These are phyloP conservation scores for Eucalyptus dawsonii DNA, from an alignment of 345 rosid genomes.

Conservation along the genomic window DNA sequence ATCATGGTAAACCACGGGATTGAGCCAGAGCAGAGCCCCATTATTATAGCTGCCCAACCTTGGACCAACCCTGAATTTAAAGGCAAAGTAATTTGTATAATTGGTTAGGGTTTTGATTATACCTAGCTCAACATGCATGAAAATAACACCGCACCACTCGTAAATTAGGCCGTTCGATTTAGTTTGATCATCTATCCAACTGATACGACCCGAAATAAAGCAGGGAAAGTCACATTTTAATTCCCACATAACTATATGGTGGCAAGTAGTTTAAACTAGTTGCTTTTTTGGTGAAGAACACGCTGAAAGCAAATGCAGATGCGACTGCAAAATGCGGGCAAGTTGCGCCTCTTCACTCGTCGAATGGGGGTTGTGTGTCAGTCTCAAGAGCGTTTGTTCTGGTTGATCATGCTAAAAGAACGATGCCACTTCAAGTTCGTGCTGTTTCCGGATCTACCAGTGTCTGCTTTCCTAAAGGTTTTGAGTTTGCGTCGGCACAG, in stretches of 20 bases:
- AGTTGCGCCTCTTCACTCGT: background rate
- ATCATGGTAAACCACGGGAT: slow-evolving; percentile 49
- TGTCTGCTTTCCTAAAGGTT: background rate
- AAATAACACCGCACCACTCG: background rate
- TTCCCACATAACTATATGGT: too few relatives aligned
- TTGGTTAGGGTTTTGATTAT: background rate
- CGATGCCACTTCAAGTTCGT: background rate
- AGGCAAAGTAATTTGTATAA: background rate
- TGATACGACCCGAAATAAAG: too few relatives aligned
- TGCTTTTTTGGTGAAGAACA: background rate
- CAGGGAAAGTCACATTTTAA: too few relatives aligned
- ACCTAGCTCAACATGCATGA: background rate
- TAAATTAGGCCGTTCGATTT: background rate
- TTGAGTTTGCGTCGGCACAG: background rate
- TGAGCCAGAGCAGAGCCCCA: slow-evolving; percentile 37
- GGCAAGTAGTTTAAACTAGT: background rate
- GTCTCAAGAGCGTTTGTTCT: background rate
- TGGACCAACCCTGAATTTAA: slow-evolving; percentile 23
- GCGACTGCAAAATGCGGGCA: background rate
- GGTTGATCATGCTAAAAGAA: background rate
- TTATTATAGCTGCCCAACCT: slow-evolving; percentile 40
- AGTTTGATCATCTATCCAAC: background rate
- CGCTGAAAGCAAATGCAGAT: background rate
- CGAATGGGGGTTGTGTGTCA: background rate
- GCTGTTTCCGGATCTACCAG: background rate